Evolutionary conservation across 345 rosid species (phyloP), one percentile per base, ranked within the genome.

Genomic region (Hibiscus trionum): DNA sequence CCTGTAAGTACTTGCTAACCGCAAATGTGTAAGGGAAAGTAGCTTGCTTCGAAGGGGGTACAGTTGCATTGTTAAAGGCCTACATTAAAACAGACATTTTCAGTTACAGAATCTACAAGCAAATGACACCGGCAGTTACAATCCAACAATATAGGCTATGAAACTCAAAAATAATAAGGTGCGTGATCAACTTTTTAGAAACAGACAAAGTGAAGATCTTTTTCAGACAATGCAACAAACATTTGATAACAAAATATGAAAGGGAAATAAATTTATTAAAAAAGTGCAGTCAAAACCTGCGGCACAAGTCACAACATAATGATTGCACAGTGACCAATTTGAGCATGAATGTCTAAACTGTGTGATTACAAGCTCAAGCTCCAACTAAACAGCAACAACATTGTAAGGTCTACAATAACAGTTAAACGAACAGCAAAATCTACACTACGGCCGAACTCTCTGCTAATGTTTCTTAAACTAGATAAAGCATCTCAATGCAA

Each of bases 1-100:
- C 99, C 97, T 89, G 93, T 61, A 92, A 82, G 80, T 60, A 95
- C 86, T 92, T 89, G 90, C 97, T 95, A 74, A 90, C 96, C 50
- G 85, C 86, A 83, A 95, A 90, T 21, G 82, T 61, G 72, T 90
- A 95, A 53, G 96, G 93, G 78, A 90, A 95, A 52, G 97, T 84
- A 50, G 99, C 93, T 77, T 89, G 97, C 44, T 90, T 63, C 1
- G 92, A 90, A 70, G 84, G 55, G 62, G 88, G 96, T 71, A 92
- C 84, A 57, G 97, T 72, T 59, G 97, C 96, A 69, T 92, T 95
- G 83, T 82, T 82, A 76, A 92, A 92, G 75, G 85, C 90, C 99
- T 95, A 76, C 77, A 78, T 74, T 71, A 53, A 44, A 77, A 66
- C 72, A 71, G 57, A 59, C 49, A 26, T 7, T 44, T 56, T 59